A percentile compares a stretch with the other conserved stretches of the same genome.
These are phyloP conservation scores for Trichothecium sympodiale DNA, from an alignment of 2,329 filamentous ascomycete genomes.

Conservation along the genomic window DNA sequence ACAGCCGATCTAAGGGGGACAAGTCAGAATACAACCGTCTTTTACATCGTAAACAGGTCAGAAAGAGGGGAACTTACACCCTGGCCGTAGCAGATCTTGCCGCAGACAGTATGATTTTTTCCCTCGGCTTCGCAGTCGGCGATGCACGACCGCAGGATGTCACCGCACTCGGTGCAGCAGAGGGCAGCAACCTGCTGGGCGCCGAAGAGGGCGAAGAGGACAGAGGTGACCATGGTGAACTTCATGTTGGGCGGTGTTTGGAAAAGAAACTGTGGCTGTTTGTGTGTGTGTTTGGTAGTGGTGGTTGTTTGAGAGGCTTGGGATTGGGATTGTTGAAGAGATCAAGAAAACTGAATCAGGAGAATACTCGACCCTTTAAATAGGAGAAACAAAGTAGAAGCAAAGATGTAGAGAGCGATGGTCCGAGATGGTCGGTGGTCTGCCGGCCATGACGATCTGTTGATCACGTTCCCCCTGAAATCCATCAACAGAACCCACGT, in stretches of 20 bases:
- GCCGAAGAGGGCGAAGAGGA: background rate
- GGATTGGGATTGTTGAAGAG: background rate
- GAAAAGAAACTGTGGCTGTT: no score
- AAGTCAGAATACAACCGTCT: no score
- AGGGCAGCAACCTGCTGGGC: background rate
- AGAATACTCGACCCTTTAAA: no score
- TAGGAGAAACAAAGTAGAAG: no score
- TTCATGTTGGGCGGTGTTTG: background rate
- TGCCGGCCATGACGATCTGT: no score
- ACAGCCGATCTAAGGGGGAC: no score
- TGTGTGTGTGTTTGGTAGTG: background rate
- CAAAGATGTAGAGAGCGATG: no score
- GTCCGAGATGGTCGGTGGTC: no score
- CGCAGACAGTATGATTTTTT: background rate
- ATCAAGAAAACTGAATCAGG: background rate
- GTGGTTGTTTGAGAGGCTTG: background rate
- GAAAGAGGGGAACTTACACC: background rate
- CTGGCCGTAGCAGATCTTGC: background rate
- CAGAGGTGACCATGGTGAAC: background rate
- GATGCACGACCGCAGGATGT: background rate
- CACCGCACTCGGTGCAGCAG: background rate
- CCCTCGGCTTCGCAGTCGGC: background rate
- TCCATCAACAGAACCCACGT: no score
- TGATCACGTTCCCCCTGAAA: no score
- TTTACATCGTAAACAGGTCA: no score